Evolutionary conservation across 2,329 filamentous ascomycete genomes (phyloP).

Genomic region (Penicillium brevicompactum): DNA sequence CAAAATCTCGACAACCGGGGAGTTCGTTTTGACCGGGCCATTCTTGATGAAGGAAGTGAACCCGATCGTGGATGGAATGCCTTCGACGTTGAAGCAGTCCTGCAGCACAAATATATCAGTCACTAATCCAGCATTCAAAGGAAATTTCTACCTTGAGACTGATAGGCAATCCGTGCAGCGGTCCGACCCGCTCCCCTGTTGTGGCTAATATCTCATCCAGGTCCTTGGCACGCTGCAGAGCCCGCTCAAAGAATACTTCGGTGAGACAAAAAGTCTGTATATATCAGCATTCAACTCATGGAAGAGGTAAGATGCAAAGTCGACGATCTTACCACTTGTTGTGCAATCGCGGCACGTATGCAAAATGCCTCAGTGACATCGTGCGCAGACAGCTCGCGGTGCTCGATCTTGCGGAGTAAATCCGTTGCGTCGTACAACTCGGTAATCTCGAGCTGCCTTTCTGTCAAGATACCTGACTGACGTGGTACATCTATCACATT

Average conservation of each 20-base stretch:
- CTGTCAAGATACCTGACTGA: slow-evolving; percentile 9
- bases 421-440: slow-evolving; percentile 18
- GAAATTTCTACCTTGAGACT: slow-evolving; percentile 43
- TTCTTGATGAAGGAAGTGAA: slow-evolving; percentile 63
- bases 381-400: slow-evolving; percentile 6
- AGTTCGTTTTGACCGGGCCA: slow-evolving; percentile 54
- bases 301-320: not conserved
- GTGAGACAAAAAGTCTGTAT: slow-evolving; percentile 49
- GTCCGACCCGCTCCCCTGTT: slow-evolving; percentile 52
- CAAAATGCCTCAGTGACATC: slow-evolving; percentile 21
- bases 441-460: slow-evolving; percentile 14
- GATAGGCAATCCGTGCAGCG: slow-evolving; percentile 65
- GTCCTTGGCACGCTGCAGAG: slow-evolving; percentile 50
- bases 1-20: slow-evolving; percentile 59
- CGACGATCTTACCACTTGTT: slow-evolving; percentile 13
- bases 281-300: not conserved
- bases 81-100: slow-evolving; percentile 19
- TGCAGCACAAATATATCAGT: not conserved
- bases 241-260: slow-evolving; percentile 55
- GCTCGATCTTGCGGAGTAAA: slow-evolving; percentile 8
- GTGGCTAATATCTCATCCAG: slow-evolving; percentile 50
- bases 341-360: slow-evolving; percentile 19
- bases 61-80: slow-evolving; percentile 42
- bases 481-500: slow-evolving; percentile 18
- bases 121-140: not conserved